Base-by-base conservation (phyloP, 345 rosid genomes). In the Viola odorata region DNA sequence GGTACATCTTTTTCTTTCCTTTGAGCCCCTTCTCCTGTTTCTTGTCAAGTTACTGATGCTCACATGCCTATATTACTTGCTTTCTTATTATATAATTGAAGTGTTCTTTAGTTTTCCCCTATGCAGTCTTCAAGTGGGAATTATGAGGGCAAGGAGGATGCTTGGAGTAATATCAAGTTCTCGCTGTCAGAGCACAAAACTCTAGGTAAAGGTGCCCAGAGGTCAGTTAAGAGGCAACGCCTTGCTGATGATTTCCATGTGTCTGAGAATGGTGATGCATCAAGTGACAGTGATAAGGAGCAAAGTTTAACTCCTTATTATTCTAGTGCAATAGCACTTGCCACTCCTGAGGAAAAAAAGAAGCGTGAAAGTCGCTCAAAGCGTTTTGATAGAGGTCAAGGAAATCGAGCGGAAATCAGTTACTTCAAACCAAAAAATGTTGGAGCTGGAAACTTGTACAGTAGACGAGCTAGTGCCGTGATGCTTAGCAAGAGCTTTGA, bases 241-340 rank as follows among this genome's bases (percentile, higher is more conserved):
- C 69, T 82, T 60, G 72, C 79, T 53, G 75, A 79, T 77, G 78
- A 50, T 65, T 64, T 73, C 8, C 71, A 44, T 61, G 73, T 81
- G 32, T 1, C 32, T 51, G 79, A 78, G 66, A 85, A 86, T 68
- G 86, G 81, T 61, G 96, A 85, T 64, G 88, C 74, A 44, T 94
- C 97, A 57, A 95, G 99, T 82, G 97, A 86, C 61, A 91, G 99
- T 82, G 97, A 95, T 60, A 84, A 84, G 82, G 99, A 95, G 12
- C 84, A 77, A 64, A 77, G 64, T 62, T 80, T 90, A 72, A 78
- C 86, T n/a, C 74, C 86, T 48, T 87, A 81, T 71, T 81, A 90
- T 81, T 81, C 99, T 60, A 73, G 88, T 70, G 87, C 90, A 53
- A 77, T 84, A 60, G 69, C 91, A 39, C 70, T 83, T 60, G 87